Base-by-base conservation (phyloP, 2,329 filamentous ascomycete species). In the Pestalotiopsis sp. region DNA sequence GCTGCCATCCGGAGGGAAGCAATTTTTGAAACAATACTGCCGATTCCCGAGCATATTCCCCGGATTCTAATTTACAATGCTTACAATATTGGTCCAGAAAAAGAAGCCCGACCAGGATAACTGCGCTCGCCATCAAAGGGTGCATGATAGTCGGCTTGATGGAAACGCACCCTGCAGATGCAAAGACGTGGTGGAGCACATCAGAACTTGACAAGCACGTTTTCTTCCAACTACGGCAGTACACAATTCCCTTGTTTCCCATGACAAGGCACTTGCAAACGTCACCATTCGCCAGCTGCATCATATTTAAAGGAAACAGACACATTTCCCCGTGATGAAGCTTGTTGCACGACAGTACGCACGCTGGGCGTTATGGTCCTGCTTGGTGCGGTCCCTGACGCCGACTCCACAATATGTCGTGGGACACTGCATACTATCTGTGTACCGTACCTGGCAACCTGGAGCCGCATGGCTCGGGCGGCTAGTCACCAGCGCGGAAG, bases 391-490 rank as follows among this genome's bases (percentile, higher is more conserved):
- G 25, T 52, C 59, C 59, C 59, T 61, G 25, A 17, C 38, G n/a
- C 56, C 23, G 27, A 61, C 59, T 61, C 59, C 59, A 61, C 59
- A 61, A 20, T 58, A 61, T 52, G 45, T 61, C 59, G 59, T 61
- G 59, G 59, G 59, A 61, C 36, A 36, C n/a, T 61, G 59, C 59
- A 61, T 61, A 59, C 13, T 13, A n/a, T 17, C 7, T 52, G 20
- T 52, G 45, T 52, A 31, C 27, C 27, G 27, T 31, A 31, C 27
- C 27, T 31, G 27, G 27, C 27, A 31, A 31, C 27, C 27, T 31
- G 27, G 59, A 61, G 59, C 59, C 59, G 59, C 59, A 61, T 40
- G 31, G 27, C 38, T 40, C 14, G 25, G 36, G 59, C 27, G 59
- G 59, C 59, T 61, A 61, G 59, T 27, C 25, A 61, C 59, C 59